Evolutionary conservation across 345 rosid genomes (phyloP), one percentile per base, ranked within the genome.

Genomic region (Eucalyptus brandiana): DNA sequence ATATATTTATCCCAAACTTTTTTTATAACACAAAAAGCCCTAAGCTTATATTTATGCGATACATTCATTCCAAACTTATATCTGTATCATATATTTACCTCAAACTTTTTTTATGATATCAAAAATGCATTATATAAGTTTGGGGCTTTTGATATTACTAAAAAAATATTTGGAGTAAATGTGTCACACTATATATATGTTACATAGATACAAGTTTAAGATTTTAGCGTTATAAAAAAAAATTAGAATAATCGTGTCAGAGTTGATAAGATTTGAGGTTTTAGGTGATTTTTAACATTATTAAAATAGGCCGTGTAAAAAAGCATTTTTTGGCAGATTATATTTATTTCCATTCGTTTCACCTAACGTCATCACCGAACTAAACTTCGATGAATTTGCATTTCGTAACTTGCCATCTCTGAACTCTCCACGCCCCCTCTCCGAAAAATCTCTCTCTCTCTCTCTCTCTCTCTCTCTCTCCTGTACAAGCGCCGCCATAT

Each of bases 11-110:
- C 0, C 1, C 0, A 19, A 53, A 8, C 24, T 3, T 53, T 53
- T 53, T 53, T 53, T 1, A 0, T 16, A 50, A 50, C 18, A 50
- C 18, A 50, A 50, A 53, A 53, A 53, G 1, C 0, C 56, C 4
- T 2, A 19, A 53, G 1, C 9, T 19, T 53, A 8, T 53, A 18
- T 4, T 18, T 4, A 18, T 8, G 2, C 0, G 1, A 53, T 7
- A 53, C 10, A 53, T 53, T 7, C 21, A 51, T 21, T 51, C 9
- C 1, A 6, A 50, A 50, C 0, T 50, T 15, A 50, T 50, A 50
- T 2, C 15, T 6, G 3, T 50, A 0, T 50, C 3, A 15, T 7
- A 50, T 16, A 50, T 50, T 15, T 50, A 50, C 0, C 3, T 50
- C 8, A 16, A 50, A 16, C 7, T 50, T 16, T 49, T 49, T 50